Evolutionary conservation across 176 grass and related monocot genomes (phyloP).

Genomic region (Olyra latifolia): DNA sequence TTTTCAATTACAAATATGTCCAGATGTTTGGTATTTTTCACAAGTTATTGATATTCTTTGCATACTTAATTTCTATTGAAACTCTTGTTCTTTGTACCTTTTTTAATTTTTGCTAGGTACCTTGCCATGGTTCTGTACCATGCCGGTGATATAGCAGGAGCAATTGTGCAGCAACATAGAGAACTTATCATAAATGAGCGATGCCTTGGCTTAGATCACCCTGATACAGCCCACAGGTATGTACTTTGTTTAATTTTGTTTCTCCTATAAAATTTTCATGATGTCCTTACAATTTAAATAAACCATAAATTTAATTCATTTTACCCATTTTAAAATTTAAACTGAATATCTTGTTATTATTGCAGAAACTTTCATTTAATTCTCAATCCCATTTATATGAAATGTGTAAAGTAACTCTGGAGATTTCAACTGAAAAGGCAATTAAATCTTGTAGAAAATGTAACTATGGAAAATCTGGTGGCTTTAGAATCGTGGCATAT

Average conservation of each 20-base stretch:
- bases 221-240: constrained; percentile 97
- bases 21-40: not conserved
- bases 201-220: constrained; percentile 95
- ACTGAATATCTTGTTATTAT: not conserved
- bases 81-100: not conserved
- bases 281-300: not conserved
- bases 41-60: constrained; percentile 5
- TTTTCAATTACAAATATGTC: not conserved
- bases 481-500: not conserved
- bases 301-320: not conserved
- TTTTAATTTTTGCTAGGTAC: constrained; percentile 48
- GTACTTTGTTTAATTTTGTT: not conserved
- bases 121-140: constrained; percentile 96
- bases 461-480: not conserved
- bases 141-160: constrained; percentile 86
- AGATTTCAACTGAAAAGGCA: not conserved
- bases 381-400: not conserved
- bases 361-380: not conserved
- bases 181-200: constrained; percentile 98
- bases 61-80: not conserved
- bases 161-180: constrained; percentile 95
- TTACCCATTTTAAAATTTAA: not conserved
- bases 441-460: not conserved
- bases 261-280: not conserved
- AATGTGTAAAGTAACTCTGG: not conserved